phyloP scores from a whole-genome alignment of 164 flowering plant genomes.

The Umbellularia californica region DNA sequence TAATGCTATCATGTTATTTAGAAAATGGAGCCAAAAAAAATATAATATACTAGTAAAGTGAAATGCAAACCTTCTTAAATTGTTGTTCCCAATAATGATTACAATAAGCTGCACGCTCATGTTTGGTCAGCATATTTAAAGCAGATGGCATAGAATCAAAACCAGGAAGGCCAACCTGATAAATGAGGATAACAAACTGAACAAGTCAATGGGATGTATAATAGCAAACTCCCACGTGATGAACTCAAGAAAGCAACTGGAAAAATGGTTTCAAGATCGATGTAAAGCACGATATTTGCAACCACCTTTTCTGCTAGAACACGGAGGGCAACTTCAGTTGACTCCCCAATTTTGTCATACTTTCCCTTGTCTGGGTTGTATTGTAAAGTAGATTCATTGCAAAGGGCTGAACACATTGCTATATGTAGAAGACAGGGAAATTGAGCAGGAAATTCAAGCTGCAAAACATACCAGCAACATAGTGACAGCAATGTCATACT shows the following conservation, averaged over 20 bases:
- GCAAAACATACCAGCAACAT: slow-evolving; percentile 17
- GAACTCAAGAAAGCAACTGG: background rate
- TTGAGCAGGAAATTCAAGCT: slow-evolving; percentile 94
- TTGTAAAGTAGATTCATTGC: slow-evolving; percentile 89
- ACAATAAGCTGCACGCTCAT: slow-evolving; percentile 97
- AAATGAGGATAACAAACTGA: background rate
- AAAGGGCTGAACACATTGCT: slow-evolving; percentile 95
- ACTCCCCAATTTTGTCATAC: slow-evolving; percentile 95
- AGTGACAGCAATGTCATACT: no score
- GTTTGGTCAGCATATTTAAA: slow-evolving; percentile 85
- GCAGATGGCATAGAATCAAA: slow-evolving; percentile 98
- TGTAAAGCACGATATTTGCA: background rate
- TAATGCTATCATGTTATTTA: background rate
- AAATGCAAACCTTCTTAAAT: slow-evolving; percentile 74
- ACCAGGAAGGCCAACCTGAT: slow-evolving; percentile 97
- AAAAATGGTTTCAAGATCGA: background rate
- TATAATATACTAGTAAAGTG: background rate
- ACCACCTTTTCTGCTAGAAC: slow-evolving; percentile 91
- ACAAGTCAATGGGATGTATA: background rate
- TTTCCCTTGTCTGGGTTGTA: slow-evolving; percentile 84
- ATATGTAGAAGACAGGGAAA: slow-evolving; percentile 83
- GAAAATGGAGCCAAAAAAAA: background rate
- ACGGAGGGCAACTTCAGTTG: slow-evolving; percentile 98
- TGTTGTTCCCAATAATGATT: slow-evolving; percentile 92
- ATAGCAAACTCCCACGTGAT: background rate